These are phyloP conservation scores for Davidsoniella neocaledoniae DNA, from an alignment of 2,329 filamentous ascomycete species.

Conservation along the genomic window DNA sequence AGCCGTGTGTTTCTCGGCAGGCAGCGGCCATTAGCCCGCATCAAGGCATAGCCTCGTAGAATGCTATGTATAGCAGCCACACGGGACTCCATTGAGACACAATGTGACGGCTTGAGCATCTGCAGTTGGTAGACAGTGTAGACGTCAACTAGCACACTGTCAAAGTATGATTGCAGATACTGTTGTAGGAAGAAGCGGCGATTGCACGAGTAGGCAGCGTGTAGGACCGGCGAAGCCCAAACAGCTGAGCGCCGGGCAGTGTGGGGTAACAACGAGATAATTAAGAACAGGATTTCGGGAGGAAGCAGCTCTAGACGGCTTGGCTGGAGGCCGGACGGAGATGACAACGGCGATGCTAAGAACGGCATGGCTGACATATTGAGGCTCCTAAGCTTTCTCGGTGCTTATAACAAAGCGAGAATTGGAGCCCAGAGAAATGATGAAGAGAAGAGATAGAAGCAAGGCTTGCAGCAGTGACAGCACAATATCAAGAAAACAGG, in stretches of 20 bases:
- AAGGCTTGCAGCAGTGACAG: too few relatives aligned
- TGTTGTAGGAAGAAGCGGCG: conserved; percentile 7
- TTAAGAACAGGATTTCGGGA: conserved; percentile 8
- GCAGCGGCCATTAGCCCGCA: neutral
- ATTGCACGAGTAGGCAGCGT: conserved; percentile 5
- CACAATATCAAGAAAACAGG: too few relatives aligned
- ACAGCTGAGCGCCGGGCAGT: conserved; percentile 1
- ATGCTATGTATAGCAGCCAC: neutral
- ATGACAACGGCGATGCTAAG: too few relatives aligned
- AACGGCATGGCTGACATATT: too few relatives aligned
- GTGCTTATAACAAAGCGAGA: too few relatives aligned
- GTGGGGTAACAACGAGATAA: neutral
- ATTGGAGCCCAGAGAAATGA: too few relatives aligned
- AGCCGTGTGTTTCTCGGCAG: neutral
- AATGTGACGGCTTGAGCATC: conserved; percentile 6
- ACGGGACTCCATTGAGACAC: neutral
- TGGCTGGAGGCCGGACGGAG: too few relatives aligned
- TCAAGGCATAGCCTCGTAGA: neutral
- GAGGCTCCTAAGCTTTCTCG: too few relatives aligned
- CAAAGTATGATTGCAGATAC: conserved; percentile 7
- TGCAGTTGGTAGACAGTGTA: conserved; percentile 9
- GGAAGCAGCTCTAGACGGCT: conserved; percentile 8
- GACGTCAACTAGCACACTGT: conserved; percentile 6
- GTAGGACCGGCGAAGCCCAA: conserved; percentile 5
- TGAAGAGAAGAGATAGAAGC: too few relatives aligned